phyloP scores from a whole-genome alignment of 2,329 filamentous ascomycete species.

The Colletotrichum tofieldiae region DNA sequence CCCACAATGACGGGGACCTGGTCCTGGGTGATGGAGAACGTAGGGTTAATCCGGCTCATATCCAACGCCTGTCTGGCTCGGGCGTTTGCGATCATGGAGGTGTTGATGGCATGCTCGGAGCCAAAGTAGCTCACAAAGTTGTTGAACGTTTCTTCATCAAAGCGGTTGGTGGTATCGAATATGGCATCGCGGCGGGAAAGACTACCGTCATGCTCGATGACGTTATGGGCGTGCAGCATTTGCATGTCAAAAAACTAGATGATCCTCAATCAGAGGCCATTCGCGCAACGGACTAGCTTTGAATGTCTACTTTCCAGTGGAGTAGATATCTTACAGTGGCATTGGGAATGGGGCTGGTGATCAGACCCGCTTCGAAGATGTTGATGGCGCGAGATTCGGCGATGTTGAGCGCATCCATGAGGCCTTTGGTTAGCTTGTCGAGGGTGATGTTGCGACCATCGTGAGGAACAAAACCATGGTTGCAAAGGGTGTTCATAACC shows the following conservation, averaged over 20 bases:
- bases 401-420: conserved; percentile 58
- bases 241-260: conserved; percentile 40
- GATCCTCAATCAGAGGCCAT: no score
- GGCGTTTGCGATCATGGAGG: conserved; percentile 45
- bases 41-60: conserved; percentile 50
- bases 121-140: conserved; percentile 22
- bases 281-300: no score
- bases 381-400: conserved; percentile 53
- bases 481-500: conserved; percentile 46
- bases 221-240: conserved; percentile 55
- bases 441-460: conserved; percentile 46
- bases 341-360: conserved; percentile 55
- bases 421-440: conserved; percentile 48
- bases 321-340: conserved; percentile 39
- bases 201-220: conserved; percentile 15
- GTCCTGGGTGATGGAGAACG: not conserved
- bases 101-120: conserved; percentile 43
- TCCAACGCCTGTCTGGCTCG: conserved; percentile 3
- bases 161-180: conserved; percentile 65
- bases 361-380: conserved; percentile 60
- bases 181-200: conserved; percentile 61
- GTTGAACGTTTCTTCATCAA: conserved; percentile 45
- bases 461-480: conserved; percentile 48
- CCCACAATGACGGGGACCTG: conserved; percentile 57
- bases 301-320: no score